Conservation (phyloP, 805 yeast species). For the Trichomonascus vanleenenianus region DNA sequence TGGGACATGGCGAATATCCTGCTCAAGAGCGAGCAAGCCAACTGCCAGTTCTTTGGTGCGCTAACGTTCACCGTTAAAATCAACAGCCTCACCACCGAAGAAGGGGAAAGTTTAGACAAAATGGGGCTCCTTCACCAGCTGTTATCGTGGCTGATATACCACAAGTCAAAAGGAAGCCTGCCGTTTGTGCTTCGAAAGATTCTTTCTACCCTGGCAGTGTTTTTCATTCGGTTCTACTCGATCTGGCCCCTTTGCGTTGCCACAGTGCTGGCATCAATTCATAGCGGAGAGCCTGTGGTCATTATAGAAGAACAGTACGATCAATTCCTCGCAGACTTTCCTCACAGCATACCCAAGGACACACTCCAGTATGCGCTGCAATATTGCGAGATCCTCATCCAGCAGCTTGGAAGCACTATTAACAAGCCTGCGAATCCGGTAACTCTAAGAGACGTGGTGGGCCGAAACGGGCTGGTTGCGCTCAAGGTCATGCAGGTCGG, state of each 20-base stretch:
- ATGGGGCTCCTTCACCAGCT: slow-evolving; percentile 14
- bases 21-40: slow-evolving; percentile 28
- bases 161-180: slow-evolving; percentile 4
- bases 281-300: background rate
- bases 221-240: slow-evolving; percentile 35
- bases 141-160: slow-evolving; percentile 15
- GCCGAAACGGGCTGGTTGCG: background rate
- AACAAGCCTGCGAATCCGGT: background rate
- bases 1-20: slow-evolving; percentile 49
- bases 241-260: slow-evolving; percentile 33
- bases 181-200: slow-evolving; percentile 50
- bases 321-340: no score
- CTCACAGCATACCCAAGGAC: background rate
- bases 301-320: background rate
- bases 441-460: background rate
- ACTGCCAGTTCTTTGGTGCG: slow-evolving; percentile 67
- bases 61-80: slow-evolving; percentile 64
- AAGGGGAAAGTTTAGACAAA: slow-evolving; percentile 4
- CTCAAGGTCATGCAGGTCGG: background rate
- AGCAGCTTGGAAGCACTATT: slow-evolving; percentile 16
- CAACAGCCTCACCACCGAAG: slow-evolving; percentile 23
- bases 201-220: slow-evolving; percentile 44
- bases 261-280: slow-evolving; percentile 14
- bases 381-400: slow-evolving; percentile 23
- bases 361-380: slow-evolving; percentile 10